Evolutionary conservation across 2,329 filamentous ascomycete species (phyloP), one percentile per base, ranked within the genome.

Genomic region (Diaporthe batatas): DNA sequence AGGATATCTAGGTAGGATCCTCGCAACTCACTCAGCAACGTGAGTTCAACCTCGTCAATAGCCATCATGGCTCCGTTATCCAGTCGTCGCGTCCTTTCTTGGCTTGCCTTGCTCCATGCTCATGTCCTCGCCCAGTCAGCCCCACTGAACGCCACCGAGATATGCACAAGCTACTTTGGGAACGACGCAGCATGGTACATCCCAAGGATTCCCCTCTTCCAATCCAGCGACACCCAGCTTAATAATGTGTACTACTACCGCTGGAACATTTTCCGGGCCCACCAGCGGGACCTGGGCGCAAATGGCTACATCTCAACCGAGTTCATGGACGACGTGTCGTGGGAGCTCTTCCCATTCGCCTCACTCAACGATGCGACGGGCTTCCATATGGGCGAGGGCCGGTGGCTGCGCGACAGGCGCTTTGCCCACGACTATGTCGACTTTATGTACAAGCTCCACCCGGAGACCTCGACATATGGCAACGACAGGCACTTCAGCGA

Each of bases 161-260:
- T 74, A 71, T 72, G 70, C 49, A 72, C 39, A 32, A 36, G 36
- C 18, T 82, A 84, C 75, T 84, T 82, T 69, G 81, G 82, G 64
- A 84, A 83, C 39, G 82, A 84, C 75, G 78, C 81, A 25, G 79
- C 82, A 1, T 84, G 82, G 82, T 84, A 83, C 62, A 76, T 78
- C 10, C 75, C 80, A 42, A 79, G 80, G 16, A 83, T 83, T 7
- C 82, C 82, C 1, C 81, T 81, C 68, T 84, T 84, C 72, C 81
- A 83, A 65, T 80, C 80, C 23, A 82, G 81, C 64, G 81, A 83
- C 69, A 58, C 77, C 1, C 75, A 80, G 12, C 79, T 84, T 21
- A 82, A 80, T 1, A 81, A 84, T 23, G 83, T 85, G 12, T 85
- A 84, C 76, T 85, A 85, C 76, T 85, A 85, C 73, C 83, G 84